Conservation (phyloP, 768 basidiomycete species). For the Hygrophorus pudorinus region DNA sequence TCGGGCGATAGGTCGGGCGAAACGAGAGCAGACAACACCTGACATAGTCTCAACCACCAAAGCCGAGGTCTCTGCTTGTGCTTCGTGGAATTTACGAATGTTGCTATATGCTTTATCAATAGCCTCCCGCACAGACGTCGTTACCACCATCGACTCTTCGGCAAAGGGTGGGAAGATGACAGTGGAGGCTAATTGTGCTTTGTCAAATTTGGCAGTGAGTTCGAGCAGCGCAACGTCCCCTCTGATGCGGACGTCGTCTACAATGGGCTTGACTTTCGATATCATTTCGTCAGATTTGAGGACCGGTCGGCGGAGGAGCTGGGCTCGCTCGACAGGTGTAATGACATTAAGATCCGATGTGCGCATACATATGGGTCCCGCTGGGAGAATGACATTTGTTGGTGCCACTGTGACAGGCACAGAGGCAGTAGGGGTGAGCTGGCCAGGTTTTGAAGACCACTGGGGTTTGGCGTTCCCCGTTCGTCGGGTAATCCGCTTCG, state of each 20-base stretch:
- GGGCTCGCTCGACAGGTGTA: slow-evolving; percentile 43
- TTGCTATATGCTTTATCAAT: slow-evolving; percentile 90
- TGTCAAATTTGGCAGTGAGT: slow-evolving; percentile 91
- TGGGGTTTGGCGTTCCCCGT: slow-evolving; percentile 90
- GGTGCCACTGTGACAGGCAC: slow-evolving; percentile 2
- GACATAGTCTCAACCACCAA: slow-evolving; percentile 95
- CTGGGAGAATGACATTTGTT: slow-evolving; percentile 13
- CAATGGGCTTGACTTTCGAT: slow-evolving; percentile 86
- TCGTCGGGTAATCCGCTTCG: slow-evolving; percentile 76
- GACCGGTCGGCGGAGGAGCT: slow-evolving; percentile 81
- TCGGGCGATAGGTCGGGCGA: slow-evolving; percentile 89
- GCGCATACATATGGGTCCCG: slow-evolving; percentile 66
- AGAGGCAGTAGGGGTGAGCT: slow-evolving; percentile 15
- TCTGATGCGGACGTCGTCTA: slow-evolving; percentile 70
- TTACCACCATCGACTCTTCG: slow-evolving; percentile 49
- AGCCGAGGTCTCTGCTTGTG: slow-evolving; percentile 50
- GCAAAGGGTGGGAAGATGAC: slow-evolving; percentile 75
- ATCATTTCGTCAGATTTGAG: slow-evolving; percentile 87
- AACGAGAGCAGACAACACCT: slow-evolving; percentile 91
- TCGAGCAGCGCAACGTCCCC: slow-evolving; percentile 85
- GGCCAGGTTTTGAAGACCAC: slow-evolving; percentile 33
- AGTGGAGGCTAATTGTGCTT: slow-evolving; percentile 57
- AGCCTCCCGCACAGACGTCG: slow-evolving; percentile 58
- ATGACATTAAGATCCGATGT: slow-evolving; percentile 47
- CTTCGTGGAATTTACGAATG: slow-evolving; percentile 84